These are phyloP conservation scores for Rhodotorula mucilaginosa DNA, from an alignment of 1,284 basidiomycete genomes.

Conservation along the genomic window DNA sequence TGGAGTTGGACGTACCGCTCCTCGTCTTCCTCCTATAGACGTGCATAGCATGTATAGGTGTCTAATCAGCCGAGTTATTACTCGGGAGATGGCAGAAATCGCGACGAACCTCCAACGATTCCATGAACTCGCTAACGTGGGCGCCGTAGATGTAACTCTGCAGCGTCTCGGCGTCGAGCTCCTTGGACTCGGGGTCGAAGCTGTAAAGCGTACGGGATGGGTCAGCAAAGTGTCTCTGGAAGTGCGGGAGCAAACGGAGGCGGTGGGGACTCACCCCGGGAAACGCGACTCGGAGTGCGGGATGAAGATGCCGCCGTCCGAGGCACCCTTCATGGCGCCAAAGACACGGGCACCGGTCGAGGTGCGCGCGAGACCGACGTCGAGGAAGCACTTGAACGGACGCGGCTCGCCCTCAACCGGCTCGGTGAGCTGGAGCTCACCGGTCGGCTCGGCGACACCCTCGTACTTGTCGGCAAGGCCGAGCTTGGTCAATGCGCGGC, in stretches of 20 bases:
- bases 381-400: slow-evolving; percentile 98
- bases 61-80: too few species aligned
- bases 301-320: slow-evolving; percentile 96
- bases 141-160: slow-evolving; percentile 99
- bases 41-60: too few species aligned
- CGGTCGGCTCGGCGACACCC: slow-evolving; percentile 90
- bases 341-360: slow-evolving; percentile 98
- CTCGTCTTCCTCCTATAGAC: slow-evolving; percentile 82
- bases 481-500: slow-evolving; percentile 91
- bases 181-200: slow-evolving; percentile 90
- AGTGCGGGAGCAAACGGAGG: neutral
- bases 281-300: slow-evolving; percentile 98
- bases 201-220: slow-evolving; percentile 46
- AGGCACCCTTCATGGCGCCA: slow-evolving; percentile 98
- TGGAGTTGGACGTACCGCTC: neutral
- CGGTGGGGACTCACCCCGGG: slow-evolving; percentile 59
- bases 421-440: slow-evolving; percentile 78
- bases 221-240: neutral
- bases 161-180: slow-evolving; percentile 80
- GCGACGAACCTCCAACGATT: slow-evolving; percentile 47
- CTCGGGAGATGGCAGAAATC: too few species aligned
- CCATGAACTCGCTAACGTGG: slow-evolving; percentile 98
- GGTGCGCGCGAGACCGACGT: slow-evolving; percentile 96
- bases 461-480: slow-evolving; percentile 98
- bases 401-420: slow-evolving; percentile 88